phyloP scores from a whole-genome alignment of 208 protist species.

The Novymonas esmeraldas region DNA sequence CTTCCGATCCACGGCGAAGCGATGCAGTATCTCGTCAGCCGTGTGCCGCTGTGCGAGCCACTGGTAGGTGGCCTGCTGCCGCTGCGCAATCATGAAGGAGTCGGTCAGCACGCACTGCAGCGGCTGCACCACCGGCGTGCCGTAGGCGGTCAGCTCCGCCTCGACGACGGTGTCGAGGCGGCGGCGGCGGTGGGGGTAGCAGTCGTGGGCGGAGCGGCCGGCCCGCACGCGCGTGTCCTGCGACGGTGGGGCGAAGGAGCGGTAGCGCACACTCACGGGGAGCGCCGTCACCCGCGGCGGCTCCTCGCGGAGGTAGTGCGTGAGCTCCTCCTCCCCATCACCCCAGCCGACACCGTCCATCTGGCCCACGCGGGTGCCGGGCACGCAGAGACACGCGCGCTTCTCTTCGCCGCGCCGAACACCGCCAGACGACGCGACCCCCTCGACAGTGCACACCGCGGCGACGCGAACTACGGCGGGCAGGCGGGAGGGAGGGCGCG shows the following conservation, averaged over 20 bases:
- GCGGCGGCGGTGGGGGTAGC: constrained; percentile 29
- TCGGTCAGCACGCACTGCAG: constrained; percentile 40
- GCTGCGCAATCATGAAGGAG: constrained; percentile 61
- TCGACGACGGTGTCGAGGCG: constrained; percentile 28
- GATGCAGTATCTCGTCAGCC: constrained; percentile 55
- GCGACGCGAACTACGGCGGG: no score
- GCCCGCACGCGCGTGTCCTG: constrained; percentile 23
- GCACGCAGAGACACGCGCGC: constrained; percentile 17
- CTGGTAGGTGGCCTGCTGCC: constrained; percentile 62
- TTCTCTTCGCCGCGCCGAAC: no score
- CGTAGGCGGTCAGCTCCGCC: constrained; percentile 25
- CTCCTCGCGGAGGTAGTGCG: constrained; percentile 27
- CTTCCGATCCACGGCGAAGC: constrained; percentile 68
- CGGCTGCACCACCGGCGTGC: constrained; percentile 26
- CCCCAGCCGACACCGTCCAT: constrained; percentile 28
- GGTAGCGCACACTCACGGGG: constrained; percentile 33
- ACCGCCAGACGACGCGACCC: no score
- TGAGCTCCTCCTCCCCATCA: constrained; percentile 26
- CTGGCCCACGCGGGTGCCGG: no score
- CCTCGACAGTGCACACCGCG: no score
- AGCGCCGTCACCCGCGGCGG: constrained; percentile 25
- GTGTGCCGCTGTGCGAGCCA: constrained; percentile 56
- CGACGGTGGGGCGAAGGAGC: constrained; percentile 25
- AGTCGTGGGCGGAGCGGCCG: constrained; percentile 31
- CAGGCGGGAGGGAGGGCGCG: no score